Evolutionary conservation across 179 eudicot genomes (phyloP), one percentile per base, ranked within the genome.

Genomic region (Carnegiea gigantea): DNA sequence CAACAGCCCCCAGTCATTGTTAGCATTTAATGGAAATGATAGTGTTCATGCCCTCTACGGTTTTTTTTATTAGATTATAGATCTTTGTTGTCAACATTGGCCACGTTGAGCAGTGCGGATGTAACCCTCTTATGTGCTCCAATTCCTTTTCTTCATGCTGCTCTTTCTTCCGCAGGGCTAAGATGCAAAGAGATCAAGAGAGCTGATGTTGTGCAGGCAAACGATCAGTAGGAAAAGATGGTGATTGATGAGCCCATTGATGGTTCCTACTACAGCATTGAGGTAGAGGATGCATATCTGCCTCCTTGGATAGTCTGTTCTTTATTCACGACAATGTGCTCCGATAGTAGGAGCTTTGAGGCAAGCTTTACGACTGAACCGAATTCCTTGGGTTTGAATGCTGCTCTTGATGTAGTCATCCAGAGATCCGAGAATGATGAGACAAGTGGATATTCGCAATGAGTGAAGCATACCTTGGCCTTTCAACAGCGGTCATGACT

Each of bases 51-150:
- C 92, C 21, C 88, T 96, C 53, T 96, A 88, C 83, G 99, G 94
- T 77, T 89, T 94, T 87, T 84, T 96, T 33, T 28, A 80, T 85
- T 96, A 72, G 94, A 95, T 81, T 92, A 91, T 84, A 90, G 99
- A 86, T 91, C 86, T 38, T 84, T 89, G 60, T 78, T 91, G 73
- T 80, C 89, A 38, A 88, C 90, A 54, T 80, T 92, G 87, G 83
- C 90, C 79, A 89, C 89, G 48, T 79, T 92, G 86, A 85, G 90
- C 77, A 86, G 92, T 85, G 83, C 77, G 70, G 99, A 96, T 86
- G 97, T 96, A 72, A 97, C 99, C 44, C 82, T 92, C 54, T 80
- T 96, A 82, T 94, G 90, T 86, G 88, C 98, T 76, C 97, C 98
- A 0, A 83, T 88, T 75, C 97, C 93, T 49, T 96, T 94, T 87